phyloP scores from a whole-genome alignment of 2,329 filamentous ascomycete species.

The Monilinia vaccinii-corymbosi region DNA sequence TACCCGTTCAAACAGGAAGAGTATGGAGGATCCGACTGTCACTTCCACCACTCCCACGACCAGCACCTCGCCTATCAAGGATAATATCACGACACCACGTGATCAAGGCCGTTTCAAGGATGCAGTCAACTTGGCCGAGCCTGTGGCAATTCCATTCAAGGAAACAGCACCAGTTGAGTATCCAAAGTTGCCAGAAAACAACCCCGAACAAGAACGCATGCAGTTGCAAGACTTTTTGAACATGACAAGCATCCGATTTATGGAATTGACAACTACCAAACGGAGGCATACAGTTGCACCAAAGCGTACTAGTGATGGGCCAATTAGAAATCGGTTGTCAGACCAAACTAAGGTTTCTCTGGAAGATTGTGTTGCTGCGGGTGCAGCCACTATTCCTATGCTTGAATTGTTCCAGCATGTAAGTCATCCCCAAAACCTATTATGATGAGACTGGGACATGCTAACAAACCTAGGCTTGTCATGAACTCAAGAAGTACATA shows the following conservation, averaged over 20 bases:
- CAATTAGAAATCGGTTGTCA: conserved; percentile 26
- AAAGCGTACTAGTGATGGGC: conserved; percentile 31
- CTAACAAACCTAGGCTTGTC: conserved; percentile 54
- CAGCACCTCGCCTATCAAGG: conserved; percentile 40
- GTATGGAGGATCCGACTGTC: conserved; percentile 34
- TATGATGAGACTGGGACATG: not conserved
- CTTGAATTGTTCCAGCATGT: conserved; percentile 89
- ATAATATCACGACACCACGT: conserved; percentile 45
- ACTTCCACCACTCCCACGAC: conserved; percentile 35
- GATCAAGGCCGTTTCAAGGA: conserved; percentile 47
- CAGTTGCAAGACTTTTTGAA: conserved; percentile 88
- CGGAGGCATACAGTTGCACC: conserved; percentile 73
- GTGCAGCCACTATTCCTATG: conserved; percentile 85
- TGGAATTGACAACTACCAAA: conserved; percentile 97
- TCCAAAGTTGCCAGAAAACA: conserved; percentile 36
- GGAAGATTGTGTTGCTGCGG: conserved; percentile 76
- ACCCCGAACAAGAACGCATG: conserved; percentile 48
- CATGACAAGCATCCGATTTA: conserved; percentile 94
- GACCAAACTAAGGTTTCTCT: conserved; percentile 43
- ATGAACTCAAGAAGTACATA: conserved; percentile 94
- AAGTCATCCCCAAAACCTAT: conserved; percentile 29
- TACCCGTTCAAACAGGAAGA: conserved; percentile 41
- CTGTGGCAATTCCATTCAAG: conserved; percentile 35
- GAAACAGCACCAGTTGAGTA: conserved; percentile 36
- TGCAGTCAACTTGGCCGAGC: conserved; percentile 31